Percentiles rank a stretch among this genome's conserved stretches.
Evolutionary conservation across 345 rosid species (phyloP).

Genomic region (Euphorbia lathyris): DNA sequence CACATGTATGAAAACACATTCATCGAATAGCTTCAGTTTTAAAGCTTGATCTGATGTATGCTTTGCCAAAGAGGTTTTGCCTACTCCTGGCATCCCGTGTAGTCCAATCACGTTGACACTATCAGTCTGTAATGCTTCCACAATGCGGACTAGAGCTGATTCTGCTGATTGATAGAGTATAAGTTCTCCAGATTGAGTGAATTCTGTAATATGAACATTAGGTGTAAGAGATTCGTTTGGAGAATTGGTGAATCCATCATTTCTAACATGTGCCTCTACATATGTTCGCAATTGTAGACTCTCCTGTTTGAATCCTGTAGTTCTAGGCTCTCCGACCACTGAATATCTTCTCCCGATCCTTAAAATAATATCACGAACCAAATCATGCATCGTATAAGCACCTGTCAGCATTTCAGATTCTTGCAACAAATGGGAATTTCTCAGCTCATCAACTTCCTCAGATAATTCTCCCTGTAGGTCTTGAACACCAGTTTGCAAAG

Average conservation of each 20-base stretch:
- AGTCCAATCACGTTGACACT: too few relatives aligned
- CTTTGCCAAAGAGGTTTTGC: too few relatives aligned
- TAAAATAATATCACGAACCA: constrained; percentile 17
- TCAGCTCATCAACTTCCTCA: background rate
- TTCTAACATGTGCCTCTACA: background rate
- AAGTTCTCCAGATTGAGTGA: too few relatives aligned
- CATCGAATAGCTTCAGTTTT: too few relatives aligned
- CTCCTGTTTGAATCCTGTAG: background rate
- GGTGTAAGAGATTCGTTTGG: background rate
- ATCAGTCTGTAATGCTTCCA: too few relatives aligned
- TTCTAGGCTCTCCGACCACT: background rate
- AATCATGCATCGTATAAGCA: constrained; percentile 9
- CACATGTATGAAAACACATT: too few relatives aligned
- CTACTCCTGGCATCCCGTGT: too few relatives aligned
- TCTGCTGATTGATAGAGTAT: too few relatives aligned
- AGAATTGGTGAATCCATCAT: background rate
- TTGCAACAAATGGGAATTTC: constrained; percentile 9
- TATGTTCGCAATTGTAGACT: background rate
- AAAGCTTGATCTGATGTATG: too few relatives aligned
- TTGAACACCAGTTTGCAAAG: background rate
- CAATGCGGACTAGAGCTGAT: too few relatives aligned
- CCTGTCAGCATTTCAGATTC: background rate
- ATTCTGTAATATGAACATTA: too few relatives aligned
- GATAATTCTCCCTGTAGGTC: background rate
- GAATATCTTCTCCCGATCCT: constrained; percentile 7